phyloP scores from a whole-genome alignment of 208 protist genomes.

The Trypanosoma boissoni region DNA sequence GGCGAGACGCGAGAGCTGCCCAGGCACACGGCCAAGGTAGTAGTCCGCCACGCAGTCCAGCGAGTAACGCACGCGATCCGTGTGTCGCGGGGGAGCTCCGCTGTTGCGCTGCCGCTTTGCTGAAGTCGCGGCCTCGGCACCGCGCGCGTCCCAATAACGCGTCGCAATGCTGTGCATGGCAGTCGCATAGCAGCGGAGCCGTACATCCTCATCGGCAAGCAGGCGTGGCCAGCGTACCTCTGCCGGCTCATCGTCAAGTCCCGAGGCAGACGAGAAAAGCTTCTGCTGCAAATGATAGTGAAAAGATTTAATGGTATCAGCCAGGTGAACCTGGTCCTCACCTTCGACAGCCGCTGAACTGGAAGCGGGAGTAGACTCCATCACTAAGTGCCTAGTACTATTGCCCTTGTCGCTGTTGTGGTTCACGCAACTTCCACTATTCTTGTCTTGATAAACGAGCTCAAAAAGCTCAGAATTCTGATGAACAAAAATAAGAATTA shows the following conservation, averaged over 20 bases:
- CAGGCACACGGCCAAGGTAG: slow-evolving; percentile 26
- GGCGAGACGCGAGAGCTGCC: slow-evolving; percentile 5
- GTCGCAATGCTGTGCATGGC: slow-evolving; percentile 79
- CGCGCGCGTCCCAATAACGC: slow-evolving; percentile 48
- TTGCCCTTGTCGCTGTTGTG: neutral
- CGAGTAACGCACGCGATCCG: slow-evolving; percentile 31
- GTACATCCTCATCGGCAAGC: slow-evolving; percentile 25
- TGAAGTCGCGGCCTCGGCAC: neutral
- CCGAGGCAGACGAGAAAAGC: slow-evolving; percentile 1
- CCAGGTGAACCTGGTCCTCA: slow-evolving; percentile 9
- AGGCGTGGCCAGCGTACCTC: slow-evolving; percentile 28
- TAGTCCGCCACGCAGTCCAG: slow-evolving; percentile 35
- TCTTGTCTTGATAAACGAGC: no score
- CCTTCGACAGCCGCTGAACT: no score
- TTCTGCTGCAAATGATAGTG: slow-evolving; percentile 43
- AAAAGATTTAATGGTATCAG: slow-evolving; percentile 47
- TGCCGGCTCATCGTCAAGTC: slow-evolving; percentile 19
- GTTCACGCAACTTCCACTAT: no score
- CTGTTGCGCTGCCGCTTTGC: neutral
- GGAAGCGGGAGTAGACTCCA: no score
- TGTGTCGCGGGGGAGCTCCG: slow-evolving; percentile 15
- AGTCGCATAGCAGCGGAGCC: slow-evolving; percentile 39
- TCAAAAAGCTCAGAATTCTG: no score
- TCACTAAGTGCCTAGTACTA: neutral
- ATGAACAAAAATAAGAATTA: no score